Base-by-base conservation (phyloP, 1,139 yeast species). In the Yamadazyma taylorii region DNA sequence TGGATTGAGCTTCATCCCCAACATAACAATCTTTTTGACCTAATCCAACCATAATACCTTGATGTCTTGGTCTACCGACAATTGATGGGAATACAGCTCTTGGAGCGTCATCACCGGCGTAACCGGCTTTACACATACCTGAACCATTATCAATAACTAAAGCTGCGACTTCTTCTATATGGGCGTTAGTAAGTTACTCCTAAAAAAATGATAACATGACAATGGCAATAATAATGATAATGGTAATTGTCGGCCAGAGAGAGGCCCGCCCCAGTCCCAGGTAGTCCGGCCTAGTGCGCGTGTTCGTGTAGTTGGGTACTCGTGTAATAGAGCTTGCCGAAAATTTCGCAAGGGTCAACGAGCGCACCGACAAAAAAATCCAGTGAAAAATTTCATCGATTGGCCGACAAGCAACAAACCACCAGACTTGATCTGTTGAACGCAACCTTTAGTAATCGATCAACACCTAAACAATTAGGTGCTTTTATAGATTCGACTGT, bases 91-190 rank as follows among this genome's bases (percentile, higher is more conserved):
- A 92, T 60, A 92, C 98, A 61, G 98, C 98, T 75, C 97, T 87
- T 69, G 98, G 98, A 53, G 98, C 97, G 77, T 92, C 98, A 69
- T 92, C 98, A 78, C 98, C 98, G 81, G 98, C 98, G 72, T 90
- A 92, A 78, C 98, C 98, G 94, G 97, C 97, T 73, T 92, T 92
- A 84, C 97, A 92, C 97, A 92, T 92, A 83, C 98, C 98, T 68
- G 98, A 92, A 79, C 98, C 98, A 78, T 92, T 92, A 73, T 92
- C 98, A 75, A 92, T 92, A 78, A 92, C 98, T 76, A 85, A 85
- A 57, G 76, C 76, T 60, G 76, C 75, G 56, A 71, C 75, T 69
- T 70, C 76, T 69, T 71, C 77, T 71, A 53, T 53, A 51, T 32
- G 30, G 17, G 25, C 8, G 21, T 19, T 19, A 19, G 21, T 19